These are phyloP conservation scores for Phytophthora sp. DNA, from an alignment of 352 stramenopile genomes.

Conservation along the genomic window DNA sequence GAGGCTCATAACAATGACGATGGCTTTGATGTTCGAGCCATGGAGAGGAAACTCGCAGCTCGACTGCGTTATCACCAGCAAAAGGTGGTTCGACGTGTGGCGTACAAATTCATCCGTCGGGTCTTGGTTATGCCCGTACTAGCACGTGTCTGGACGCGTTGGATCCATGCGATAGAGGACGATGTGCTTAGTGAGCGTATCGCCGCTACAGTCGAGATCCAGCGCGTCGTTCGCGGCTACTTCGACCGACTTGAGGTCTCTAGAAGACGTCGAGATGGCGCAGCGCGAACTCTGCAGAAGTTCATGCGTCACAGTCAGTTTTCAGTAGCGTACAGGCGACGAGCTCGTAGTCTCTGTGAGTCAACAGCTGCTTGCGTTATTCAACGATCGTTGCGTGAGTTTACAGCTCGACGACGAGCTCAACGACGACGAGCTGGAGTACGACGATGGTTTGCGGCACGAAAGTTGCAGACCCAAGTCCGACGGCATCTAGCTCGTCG, in stretches of 20 bases:
- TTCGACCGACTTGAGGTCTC: conserved; percentile 16
- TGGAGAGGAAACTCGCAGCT: conserved; percentile 53
- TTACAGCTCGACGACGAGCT: conserved; percentile 32
- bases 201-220: conserved; percentile 47
- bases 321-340: conserved; percentile 18
- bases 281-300: conserved; percentile 33
- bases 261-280: conserved; percentile 32
- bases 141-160: conserved; percentile 40
- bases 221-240: conserved; percentile 43
- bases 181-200: conserved; percentile 29
- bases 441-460: conserved; percentile 44
- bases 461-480: conserved; percentile 51
- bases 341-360: conserved; percentile 21
- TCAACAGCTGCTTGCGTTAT: conserved; percentile 34
- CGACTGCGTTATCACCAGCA: conserved; percentile 48
- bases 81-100: conserved; percentile 34
- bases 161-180: conserved; percentile 20
- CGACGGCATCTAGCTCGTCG: conserved; percentile 42
- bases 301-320: conserved; percentile 44
- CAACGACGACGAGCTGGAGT: conserved; percentile 31
- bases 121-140: conserved; percentile 48
- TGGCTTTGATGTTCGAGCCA: conserved; percentile 57
- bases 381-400: conserved; percentile 40
- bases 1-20: conserved; percentile 8
- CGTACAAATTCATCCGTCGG: conserved; percentile 45